A percentile compares a stretch with the other conserved stretches of the same genome.
Conservation (phyloP, 192 early-diverging fungal species). For the Gonapodya sp. region DNA sequence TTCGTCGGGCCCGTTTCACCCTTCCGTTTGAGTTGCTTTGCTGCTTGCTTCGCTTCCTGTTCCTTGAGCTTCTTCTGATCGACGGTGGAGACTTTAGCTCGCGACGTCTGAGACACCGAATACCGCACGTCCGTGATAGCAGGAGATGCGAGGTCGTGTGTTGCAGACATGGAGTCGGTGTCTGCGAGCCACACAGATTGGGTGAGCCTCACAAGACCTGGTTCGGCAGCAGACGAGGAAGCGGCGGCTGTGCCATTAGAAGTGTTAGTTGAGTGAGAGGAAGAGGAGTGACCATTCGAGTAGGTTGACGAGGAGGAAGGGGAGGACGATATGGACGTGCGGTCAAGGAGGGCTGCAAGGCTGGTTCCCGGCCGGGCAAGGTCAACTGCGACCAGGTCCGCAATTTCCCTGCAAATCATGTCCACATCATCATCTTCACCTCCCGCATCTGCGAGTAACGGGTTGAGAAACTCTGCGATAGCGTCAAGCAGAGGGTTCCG, state of each 20-base stretch:
- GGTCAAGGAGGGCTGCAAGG: constrained; percentile 17
- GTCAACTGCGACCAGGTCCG: constrained; percentile 36
- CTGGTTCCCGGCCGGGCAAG: constrained; percentile 27
- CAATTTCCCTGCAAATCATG: constrained; percentile 56
- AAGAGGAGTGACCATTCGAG: constrained; percentile 46
- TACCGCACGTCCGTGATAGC: background rate
- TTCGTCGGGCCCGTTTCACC: constrained; percentile 59
- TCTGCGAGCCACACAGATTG: constrained; percentile 18
- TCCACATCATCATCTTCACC: constrained; percentile 42
- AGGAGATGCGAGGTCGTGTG: constrained; percentile 27
- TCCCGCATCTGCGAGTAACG: constrained; percentile 59
- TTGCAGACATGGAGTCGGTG: constrained; percentile 19
- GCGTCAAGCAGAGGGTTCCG: constrained; percentile 37
- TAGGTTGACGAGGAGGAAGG: background rate
- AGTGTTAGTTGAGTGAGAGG: constrained; percentile 35
- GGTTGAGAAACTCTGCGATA: constrained; percentile 55
- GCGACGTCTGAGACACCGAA: background rate
- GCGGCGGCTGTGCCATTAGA: constrained; percentile 43
- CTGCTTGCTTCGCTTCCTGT: constrained; percentile 83
- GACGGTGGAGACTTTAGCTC: constrained; percentile 26
- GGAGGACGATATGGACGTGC: background rate
- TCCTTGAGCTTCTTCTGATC: constrained; percentile 72
- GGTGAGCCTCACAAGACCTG: constrained; percentile 62
- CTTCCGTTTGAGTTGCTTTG: constrained; percentile 75
- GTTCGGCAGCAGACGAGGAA: constrained; percentile 51